These are phyloP conservation scores for Styphnolobium japonicum DNA, from an alignment of 306 rosid species.

Conservation along the genomic window DNA sequence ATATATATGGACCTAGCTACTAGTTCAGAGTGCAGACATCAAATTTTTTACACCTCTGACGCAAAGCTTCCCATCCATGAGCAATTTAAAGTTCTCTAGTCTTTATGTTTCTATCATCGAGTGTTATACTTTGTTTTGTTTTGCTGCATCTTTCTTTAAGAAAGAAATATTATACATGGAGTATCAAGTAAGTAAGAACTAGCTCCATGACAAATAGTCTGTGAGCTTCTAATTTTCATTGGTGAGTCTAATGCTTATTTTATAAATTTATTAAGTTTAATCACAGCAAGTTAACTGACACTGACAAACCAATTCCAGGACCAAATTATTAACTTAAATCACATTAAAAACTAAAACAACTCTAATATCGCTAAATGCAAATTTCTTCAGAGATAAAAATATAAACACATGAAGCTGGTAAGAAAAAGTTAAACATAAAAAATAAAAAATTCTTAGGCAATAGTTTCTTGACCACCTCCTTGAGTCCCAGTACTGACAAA, in stretches of 20 bases:
- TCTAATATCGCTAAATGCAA: no score
- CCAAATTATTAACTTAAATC: neutral
- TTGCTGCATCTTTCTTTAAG: neutral
- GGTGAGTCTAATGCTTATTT: neutral
- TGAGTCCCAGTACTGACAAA: slow-evolving; percentile 95
- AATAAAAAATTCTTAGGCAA: no score
- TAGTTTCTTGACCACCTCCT: slow-evolving; percentile 99
- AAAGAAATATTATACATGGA: neutral
- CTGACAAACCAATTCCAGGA: neutral
- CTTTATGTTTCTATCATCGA: neutral
- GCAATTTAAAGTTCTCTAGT: neutral
- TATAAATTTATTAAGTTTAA: no score
- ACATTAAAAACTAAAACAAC: no score
- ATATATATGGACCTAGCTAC: neutral
- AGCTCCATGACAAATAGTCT: neutral
- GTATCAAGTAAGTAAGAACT: neutral
- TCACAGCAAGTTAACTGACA: neutral
- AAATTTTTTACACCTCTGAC: neutral
- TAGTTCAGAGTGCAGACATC: neutral
- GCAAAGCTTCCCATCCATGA: neutral
- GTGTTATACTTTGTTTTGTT: no score
- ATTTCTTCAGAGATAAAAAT: no score
- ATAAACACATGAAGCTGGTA: no score
- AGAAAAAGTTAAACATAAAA: no score
- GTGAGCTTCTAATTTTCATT: neutral